These are phyloP conservation scores for Oemleria cerasiformis DNA, from an alignment of 306 rosid species.

Conservation along the genomic window DNA sequence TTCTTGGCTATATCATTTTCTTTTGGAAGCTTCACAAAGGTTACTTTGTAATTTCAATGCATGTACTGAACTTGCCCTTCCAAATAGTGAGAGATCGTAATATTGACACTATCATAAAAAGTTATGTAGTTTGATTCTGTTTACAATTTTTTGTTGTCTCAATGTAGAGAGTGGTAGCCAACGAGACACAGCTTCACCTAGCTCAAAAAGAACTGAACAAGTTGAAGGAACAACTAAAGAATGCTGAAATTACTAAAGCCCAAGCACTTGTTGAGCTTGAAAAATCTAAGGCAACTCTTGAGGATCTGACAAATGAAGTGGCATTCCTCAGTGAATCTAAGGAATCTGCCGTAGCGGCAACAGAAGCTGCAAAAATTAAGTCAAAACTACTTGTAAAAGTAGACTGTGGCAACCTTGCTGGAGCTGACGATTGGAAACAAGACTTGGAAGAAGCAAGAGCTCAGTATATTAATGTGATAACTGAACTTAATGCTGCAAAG, in stretches of 20 bases:
- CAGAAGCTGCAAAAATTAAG: conserved; percentile 60
- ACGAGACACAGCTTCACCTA: conserved; percentile 83
- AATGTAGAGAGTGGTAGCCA: conserved; percentile 74
- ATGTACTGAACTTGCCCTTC: background rate
- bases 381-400: conserved; percentile 62
- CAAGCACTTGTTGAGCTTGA: conserved; percentile 84
- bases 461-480: conserved; percentile 51
- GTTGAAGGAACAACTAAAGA: conserved; percentile 70
- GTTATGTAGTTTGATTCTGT: background rate
- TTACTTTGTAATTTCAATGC: background rate
- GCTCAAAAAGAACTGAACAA: conserved; percentile 78
- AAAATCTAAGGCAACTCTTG: conserved; percentile 55
- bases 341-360: conserved; percentile 56
- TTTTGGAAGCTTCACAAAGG: background rate
- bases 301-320: conserved; percentile 64
- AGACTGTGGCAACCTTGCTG: conserved; percentile 41
- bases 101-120: background rate
- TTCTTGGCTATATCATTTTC: background rate
- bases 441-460: conserved; percentile 68
- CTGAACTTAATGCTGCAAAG: conserved; percentile 83
- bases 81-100: background rate
- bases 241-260: conserved; percentile 80
- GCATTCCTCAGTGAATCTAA: conserved; percentile 57
- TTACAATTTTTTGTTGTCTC: conserved; percentile 29
- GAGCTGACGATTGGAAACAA: conserved; percentile 53